Conservation (phyloP, 208 protist genomes). For the Porcisia hertigi region DNA sequence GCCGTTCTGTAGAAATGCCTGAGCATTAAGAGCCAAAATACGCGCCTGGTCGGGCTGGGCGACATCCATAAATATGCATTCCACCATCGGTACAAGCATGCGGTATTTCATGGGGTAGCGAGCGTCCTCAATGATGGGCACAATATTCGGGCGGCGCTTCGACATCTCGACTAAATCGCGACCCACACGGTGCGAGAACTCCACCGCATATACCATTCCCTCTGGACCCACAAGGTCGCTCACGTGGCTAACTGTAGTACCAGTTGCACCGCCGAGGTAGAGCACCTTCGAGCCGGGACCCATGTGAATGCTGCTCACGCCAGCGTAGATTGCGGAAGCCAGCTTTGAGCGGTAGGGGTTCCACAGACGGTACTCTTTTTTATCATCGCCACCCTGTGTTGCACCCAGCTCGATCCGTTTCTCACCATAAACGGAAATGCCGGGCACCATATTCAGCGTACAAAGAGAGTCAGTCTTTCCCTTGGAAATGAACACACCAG, state of each 20-base stretch:
- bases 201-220: conserved; percentile 99
- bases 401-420: conserved; percentile 97
- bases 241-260: conserved; percentile 99
- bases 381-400: conserved; percentile 88
- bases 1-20: conserved; percentile 99
- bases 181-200: conserved; percentile 99
- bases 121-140: conserved; percentile 99
- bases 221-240: conserved; percentile 99
- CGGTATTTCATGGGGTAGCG: conserved; percentile 99
- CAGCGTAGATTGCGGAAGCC: conserved; percentile 97
- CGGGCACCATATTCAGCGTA: conserved; percentile 98
- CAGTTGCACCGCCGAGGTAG: conserved; percentile 99
- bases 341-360: conserved; percentile 99
- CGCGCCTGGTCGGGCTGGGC: conserved; percentile 99
- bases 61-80: conserved; percentile 99
- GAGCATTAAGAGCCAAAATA: conserved; percentile 99
- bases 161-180: conserved; percentile 99
- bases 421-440: conserved; percentile 99
- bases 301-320: conserved; percentile 99
- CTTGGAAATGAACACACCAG: conserved; percentile 98
- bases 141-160: conserved; percentile 99
- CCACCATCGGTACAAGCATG: conserved; percentile 99
- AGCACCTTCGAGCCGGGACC: conserved; percentile 98
- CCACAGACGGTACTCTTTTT: conserved; percentile 99
- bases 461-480: conserved; percentile 98